Evolutionary conservation across 495 filamentous ascomycete species (phyloP), one percentile per base, ranked within the genome.

Genomic region (Geoglossum glabrum): DNA sequence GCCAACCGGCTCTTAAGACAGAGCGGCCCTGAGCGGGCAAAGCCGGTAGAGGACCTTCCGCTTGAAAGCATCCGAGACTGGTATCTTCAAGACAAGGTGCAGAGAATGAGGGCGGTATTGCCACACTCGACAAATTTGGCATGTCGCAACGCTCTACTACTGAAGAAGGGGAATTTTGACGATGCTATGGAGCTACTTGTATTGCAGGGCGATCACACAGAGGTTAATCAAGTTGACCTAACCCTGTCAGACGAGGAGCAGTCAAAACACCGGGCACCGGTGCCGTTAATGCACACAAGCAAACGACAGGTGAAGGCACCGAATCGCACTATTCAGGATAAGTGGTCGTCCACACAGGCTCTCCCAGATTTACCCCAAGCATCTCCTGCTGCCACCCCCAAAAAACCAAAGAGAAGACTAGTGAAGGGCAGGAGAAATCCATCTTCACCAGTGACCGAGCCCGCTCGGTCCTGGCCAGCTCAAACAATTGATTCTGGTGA

Each of bases 31-130:
- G 75, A 80, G 8, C 76, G 78, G 57, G 80, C 80, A 36, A 69
- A 67, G 49, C 77, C 76, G 8, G 65, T 76, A 11, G 60, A 66
- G 13, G 71, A 74, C 54, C 49, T 64, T 34, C 64, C 56, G 13
- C 60, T 84, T 5, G 69, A 80, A 2, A 73, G 78, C 52, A 80
- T 87, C 26, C 61, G 66, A 13, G 79, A 84, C 60, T 70, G 66
- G 50, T 66, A 76, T 43, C 56, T 78, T 7, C 66, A 74, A 46
- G 64, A 66, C 19, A 81, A 79, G 49, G 76, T 89, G 25, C 66
- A 74, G 60, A 68, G 74, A 36, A 76, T 87, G 60, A 65, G 70
- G 50, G 68, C 62, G 8, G 67, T 86, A 28, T 65, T 81, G 57
- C 79, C 80, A 0, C 57, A 67, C 4, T 70, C 75, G 47, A 68